Evolutionary conservation across 345 rosid genomes (phyloP).

Genomic region (Pistacia integerrima): DNA sequence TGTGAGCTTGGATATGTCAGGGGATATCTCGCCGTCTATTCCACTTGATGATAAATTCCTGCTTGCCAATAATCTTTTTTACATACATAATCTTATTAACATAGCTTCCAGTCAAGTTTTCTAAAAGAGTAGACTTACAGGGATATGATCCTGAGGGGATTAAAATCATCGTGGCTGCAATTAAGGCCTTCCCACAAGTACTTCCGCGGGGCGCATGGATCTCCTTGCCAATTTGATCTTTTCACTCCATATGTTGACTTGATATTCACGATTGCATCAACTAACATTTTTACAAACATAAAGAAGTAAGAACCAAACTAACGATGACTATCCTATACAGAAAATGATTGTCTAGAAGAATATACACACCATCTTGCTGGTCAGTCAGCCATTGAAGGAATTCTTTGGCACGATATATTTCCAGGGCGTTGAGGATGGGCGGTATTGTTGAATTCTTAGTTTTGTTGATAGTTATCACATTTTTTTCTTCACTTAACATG

Average conservation of each 20-base stretch:
- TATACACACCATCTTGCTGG: too few relatives aligned
- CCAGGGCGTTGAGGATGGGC: too few relatives aligned
- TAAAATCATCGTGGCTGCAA: conserved; percentile 31
- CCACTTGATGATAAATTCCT: conserved; percentile 12
- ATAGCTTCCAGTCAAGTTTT: too few relatives aligned
- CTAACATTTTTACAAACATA: conserved; percentile 1
- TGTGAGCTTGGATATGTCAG: background rate
- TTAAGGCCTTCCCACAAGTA: conserved; percentile 49
- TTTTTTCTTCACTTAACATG: too few relatives aligned
- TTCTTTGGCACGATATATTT: too few relatives aligned
- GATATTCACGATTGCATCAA: conserved; percentile 38
- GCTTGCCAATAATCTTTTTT: background rate
- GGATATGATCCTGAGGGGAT: conserved; percentile 30
- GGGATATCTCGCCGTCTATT: background rate
- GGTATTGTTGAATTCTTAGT: too few relatives aligned
- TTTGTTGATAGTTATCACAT: too few relatives aligned
- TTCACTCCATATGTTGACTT: conserved; percentile 37
- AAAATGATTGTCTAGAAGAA: too few relatives aligned
- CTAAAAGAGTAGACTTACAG: conserved; percentile 30
- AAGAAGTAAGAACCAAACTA: too few relatives aligned
- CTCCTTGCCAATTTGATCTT: conserved; percentile 51
- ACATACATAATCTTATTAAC: too few relatives aligned
- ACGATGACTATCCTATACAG: too few relatives aligned
- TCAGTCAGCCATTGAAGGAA: too few relatives aligned
- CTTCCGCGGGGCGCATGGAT: conserved; percentile 45